Base-by-base conservation (phyloP, 371 early-diverging fungal species). In the Mucor piriformis region DNA sequence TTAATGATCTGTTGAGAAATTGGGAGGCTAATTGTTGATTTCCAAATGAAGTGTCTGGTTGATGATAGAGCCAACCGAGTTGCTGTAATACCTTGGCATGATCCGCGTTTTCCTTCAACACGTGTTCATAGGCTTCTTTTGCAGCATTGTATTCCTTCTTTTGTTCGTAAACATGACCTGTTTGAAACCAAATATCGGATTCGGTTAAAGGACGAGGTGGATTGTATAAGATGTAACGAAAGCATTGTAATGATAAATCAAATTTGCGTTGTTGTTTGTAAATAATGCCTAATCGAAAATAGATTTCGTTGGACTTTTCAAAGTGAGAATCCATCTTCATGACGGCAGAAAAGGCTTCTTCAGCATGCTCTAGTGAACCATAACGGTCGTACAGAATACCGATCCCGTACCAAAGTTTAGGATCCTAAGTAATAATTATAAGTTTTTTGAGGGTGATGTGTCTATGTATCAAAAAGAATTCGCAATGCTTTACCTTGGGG, bases 321-420 rank as follows among this genome's bases (percentile, higher is more conserved):
- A 92, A 95, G 43, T 88, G 82, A 3, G 91, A 85, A 40, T 92
- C 92, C 88, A 92, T 88, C 48, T 79, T 72, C 83, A 92, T 84
- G 6, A 88, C 97, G 0, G 94, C 90, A 0, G 91, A 79, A 64
- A 96, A 96, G 0, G 97, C 97, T 61, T 95, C 95, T 71, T 96
- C 96, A 7, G 98, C 97, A 67, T 94, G 91, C 33, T 96, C 96
- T 18, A 88, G 87, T 0, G 94, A 92, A 10, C 94, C 94, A 67
- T 93, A 96, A n/a, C 96, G 88, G 61, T 97, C 98, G 63, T 96
- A 96, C 6, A 96, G 77, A 23, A 95, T 95, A 15, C 96, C 98
- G 35, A 96, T 95, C 13, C 96, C 96, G 64, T 95, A 97, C 98
- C 98, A 97, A 12, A 97, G 84, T 61, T 94, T 95, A 2, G 97